Conservation (phyloP, 2,329 filamentous ascomycete genomes). For the Thielaviopsis punctulata region DNA sequence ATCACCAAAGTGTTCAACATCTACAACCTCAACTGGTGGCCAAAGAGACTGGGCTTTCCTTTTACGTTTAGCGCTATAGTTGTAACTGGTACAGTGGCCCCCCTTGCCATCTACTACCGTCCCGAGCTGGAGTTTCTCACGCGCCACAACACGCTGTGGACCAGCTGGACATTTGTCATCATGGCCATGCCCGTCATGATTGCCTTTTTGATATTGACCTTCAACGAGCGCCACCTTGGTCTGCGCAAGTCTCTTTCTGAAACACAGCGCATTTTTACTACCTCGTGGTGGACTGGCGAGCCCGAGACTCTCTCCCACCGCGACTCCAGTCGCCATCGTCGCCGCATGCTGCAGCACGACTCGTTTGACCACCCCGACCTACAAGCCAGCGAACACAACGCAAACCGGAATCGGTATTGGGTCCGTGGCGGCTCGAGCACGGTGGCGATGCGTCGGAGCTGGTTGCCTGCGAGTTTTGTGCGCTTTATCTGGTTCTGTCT, state of each 20-base stretch:
- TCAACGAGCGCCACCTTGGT: slow-evolving; percentile 44
- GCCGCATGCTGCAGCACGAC: slow-evolving; percentile 15
- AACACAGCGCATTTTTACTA: slow-evolving; percentile 49
- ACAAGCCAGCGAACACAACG: slow-evolving; percentile 7
- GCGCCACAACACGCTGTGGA: slow-evolving; percentile 49
- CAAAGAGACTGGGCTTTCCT: slow-evolving; percentile 44
- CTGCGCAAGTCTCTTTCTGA: slow-evolving; percentile 45
- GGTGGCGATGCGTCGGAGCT: slow-evolving; percentile 31
- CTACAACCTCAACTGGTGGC: slow-evolving; percentile 58
- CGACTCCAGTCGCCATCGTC: slow-evolving; percentile 21
- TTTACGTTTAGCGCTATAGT: slow-evolving; percentile 46
- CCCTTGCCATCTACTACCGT: slow-evolving; percentile 41
- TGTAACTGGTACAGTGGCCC: slow-evolving; percentile 38
- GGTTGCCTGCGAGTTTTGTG: slow-evolving; percentile 49
- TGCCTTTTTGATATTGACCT: slow-evolving; percentile 45
- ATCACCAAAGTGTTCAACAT: slow-evolving; percentile 58
- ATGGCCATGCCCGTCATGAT: slow-evolving; percentile 54
- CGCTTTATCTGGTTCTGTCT: slow-evolving; percentile 54
- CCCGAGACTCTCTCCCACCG: slow-evolving; percentile 28
- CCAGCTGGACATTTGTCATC: slow-evolving; percentile 51
- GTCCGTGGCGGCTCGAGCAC: slow-evolving; percentile 8
- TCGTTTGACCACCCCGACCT: slow-evolving; percentile 12
- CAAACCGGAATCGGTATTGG: not conserved
- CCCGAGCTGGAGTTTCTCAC: slow-evolving; percentile 36
- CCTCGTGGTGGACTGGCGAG: slow-evolving; percentile 48